These are phyloP conservation scores for Camellia granthamiana DNA, from an alignment of 148 eudicot species.

Conservation along the genomic window DNA sequence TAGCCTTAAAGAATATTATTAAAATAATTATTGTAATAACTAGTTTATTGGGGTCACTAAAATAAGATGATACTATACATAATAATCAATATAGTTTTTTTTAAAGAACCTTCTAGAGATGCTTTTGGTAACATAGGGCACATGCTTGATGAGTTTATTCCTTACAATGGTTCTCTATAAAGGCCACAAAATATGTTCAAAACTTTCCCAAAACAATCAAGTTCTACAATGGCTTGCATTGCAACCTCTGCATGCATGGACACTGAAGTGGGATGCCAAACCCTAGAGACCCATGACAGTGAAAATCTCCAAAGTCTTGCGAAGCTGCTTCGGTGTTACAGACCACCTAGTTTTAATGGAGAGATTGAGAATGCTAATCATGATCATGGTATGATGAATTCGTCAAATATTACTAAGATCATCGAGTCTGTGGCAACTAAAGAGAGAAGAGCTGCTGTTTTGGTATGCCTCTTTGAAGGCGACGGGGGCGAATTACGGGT, in stretches of 20 bases:
- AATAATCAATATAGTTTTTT: too few relatives aligned
- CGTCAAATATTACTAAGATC: neutral
- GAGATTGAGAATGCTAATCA: neutral
- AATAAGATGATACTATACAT: too few relatives aligned
- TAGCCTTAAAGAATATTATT: too few relatives aligned
- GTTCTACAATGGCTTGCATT: neutral
- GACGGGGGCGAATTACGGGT: constrained; percentile 21
- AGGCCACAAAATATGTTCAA: neutral
- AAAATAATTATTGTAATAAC: too few relatives aligned
- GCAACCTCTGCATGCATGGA: neutral
- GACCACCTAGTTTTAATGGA: neutral
- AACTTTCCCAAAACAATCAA: neutral
- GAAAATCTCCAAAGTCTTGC: constrained; percentile 9
- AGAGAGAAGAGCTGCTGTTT: constrained; percentile 32
- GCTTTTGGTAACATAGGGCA: too few relatives aligned
- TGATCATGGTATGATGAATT: neutral
- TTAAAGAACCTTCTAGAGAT: too few relatives aligned
- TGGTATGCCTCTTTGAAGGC: constrained; percentile 32
- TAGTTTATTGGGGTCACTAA: too few relatives aligned
- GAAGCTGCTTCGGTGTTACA: neutral
- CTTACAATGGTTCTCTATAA: neutral
- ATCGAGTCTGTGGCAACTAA: neutral
- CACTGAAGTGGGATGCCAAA: neutral
- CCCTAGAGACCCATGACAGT: neutral
- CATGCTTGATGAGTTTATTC: too few relatives aligned